These are phyloP conservation scores for Neurospora sublineolata DNA, from an alignment of 495 filamentous ascomycete species.

Conservation along the genomic window DNA sequence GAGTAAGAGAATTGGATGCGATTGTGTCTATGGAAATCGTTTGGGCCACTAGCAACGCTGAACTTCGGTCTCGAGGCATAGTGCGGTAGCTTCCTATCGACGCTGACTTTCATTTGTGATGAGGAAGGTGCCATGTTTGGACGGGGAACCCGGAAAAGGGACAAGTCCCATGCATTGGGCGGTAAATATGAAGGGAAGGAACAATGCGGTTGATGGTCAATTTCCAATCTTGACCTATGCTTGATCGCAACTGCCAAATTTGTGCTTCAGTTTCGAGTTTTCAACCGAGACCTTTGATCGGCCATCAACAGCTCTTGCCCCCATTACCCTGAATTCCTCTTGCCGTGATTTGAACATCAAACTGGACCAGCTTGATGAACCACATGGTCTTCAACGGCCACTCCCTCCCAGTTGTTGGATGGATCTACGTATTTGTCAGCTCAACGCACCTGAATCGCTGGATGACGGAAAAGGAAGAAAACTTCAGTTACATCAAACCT, in stretches of 20 bases:
- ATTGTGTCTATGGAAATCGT: too few species aligned
- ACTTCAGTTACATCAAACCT: slow-evolving; percentile 35
- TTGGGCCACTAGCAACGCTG: too few species aligned
- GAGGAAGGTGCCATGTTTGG: too few species aligned
- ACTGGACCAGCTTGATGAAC: not conserved
- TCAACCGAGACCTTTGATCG: not conserved
- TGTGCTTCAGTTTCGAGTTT: too few species aligned
- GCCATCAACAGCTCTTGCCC: not conserved
- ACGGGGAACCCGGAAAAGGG: not conserved
- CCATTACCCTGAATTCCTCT: not conserved
- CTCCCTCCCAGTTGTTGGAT: not conserved
- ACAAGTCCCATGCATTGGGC: not conserved
- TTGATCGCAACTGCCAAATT: not conserved
- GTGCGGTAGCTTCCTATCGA: too few species aligned
- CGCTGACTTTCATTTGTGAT: too few species aligned
- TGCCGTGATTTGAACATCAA: not conserved
- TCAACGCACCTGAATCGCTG: not conserved
- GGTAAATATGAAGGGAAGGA: not conserved
- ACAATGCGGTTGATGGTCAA: not conserved
- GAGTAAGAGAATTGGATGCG: too few species aligned
- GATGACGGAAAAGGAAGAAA: too few species aligned
- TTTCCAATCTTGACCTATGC: not conserved
- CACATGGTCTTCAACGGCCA: not conserved
- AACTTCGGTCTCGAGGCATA: too few species aligned
- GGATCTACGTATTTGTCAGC: not conserved